Percentiles rank a stretch among this genome's conserved stretches.
phyloP scores from a whole-genome alignment of 306 rosid species.

The Ammopiptanthus mongolicus region DNA sequence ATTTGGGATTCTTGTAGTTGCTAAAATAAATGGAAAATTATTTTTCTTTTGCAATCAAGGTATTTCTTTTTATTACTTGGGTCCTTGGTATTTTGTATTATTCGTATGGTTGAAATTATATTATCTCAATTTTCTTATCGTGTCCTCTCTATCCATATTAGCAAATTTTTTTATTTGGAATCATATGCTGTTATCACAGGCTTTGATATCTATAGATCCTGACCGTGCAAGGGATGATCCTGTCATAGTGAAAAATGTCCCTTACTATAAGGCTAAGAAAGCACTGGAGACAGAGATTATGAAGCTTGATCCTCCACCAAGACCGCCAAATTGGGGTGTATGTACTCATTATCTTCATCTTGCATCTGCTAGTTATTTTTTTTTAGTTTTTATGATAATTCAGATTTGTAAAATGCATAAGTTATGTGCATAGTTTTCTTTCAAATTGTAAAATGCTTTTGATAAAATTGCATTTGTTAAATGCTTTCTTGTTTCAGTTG shows the following conservation, averaged over 20 bases:
- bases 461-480: neutral
- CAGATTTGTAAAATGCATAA: neutral
- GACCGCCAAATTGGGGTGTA: conserved; percentile 93
- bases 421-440: conserved; percentile 12
- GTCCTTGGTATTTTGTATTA: neutral
- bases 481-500: neutral
- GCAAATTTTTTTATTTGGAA: neutral
- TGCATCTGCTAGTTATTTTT: conserved; percentile 4
- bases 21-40: neutral
- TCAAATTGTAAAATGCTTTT: neutral
- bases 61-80: neutral
- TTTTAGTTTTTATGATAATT: neutral
- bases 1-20: neutral
- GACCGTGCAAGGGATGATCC: conserved; percentile 88
- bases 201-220: conserved; percentile 84
- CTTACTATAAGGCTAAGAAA: conserved; percentile 86
- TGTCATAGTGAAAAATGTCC: conserved; percentile 72
- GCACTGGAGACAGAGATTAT: conserved; percentile 73
- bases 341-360: conserved; percentile 30
- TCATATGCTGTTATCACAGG: conserved; percentile 43
- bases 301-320: conserved; percentile 88
- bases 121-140: neutral
- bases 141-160: conserved; percentile 10
- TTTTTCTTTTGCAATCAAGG: neutral
- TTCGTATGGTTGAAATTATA: neutral